Evolutionary conservation across 352 stramenopile species (phyloP).

Genomic region (Globisporangium polare): DNA sequence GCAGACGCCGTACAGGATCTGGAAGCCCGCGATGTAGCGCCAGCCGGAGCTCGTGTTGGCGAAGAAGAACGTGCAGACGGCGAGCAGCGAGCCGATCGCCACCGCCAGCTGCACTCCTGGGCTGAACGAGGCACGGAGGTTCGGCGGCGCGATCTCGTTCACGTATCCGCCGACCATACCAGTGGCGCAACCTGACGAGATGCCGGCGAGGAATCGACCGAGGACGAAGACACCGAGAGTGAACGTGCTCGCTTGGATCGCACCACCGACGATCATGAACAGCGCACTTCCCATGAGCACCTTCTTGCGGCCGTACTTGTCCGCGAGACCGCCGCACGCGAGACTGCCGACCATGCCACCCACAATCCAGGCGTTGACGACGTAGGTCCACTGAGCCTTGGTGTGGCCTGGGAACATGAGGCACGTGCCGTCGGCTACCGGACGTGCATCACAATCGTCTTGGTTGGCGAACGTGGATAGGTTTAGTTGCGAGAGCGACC

Average conservation of each 20-base stretch:
- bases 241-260: slow-evolving; percentile 23
- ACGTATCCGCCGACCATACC: slow-evolving; percentile 35
- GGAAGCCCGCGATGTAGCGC: slow-evolving; percentile 48
- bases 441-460: slow-evolving; percentile 32
- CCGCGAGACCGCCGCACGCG: slow-evolving; percentile 27
- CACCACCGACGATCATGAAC: slow-evolving; percentile 37
- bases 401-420: slow-evolving; percentile 61
- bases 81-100: slow-evolving; percentile 37
- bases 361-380: slow-evolving; percentile 51
- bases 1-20: slow-evolving; percentile 27
- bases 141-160: slow-evolving; percentile 40
- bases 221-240: slow-evolving; percentile 32
- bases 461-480: slow-evolving; percentile 41
- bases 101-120: slow-evolving; percentile 48
- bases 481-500: slow-evolving; percentile 53
- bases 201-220: slow-evolving; percentile 42
- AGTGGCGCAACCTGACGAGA: slow-evolving; percentile 33
- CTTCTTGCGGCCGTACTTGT: slow-evolving; percentile 39
- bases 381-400: slow-evolving; percentile 45
- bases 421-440: slow-evolving; percentile 35
- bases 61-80: slow-evolving; percentile 48
- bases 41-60: slow-evolving; percentile 40
- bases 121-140: slow-evolving; percentile 33
- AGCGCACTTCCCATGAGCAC: slow-evolving; percentile 23
- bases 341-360: slow-evolving; percentile 49